Evolutionary conservation across 345 rosid species (phyloP).

Genomic region (Citrus reticulata): DNA sequence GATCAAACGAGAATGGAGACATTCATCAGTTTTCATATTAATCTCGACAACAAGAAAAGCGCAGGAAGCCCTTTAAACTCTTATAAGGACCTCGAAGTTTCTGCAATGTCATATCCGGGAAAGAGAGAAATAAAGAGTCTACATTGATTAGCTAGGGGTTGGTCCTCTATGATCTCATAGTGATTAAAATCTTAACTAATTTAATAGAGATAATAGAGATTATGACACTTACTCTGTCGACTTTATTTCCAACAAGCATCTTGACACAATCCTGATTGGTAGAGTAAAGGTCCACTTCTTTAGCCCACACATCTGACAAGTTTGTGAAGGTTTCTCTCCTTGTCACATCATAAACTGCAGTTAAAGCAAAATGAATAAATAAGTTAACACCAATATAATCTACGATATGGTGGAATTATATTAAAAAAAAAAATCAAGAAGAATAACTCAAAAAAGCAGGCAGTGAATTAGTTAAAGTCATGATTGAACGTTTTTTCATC

Average conservation of each 20-base stretch:
- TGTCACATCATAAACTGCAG: constrained; percentile 87
- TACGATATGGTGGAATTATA: background rate
- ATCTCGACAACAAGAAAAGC: background rate
- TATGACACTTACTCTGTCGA: constrained; percentile 59
- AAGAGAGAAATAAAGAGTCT: background rate
- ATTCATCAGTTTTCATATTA: background rate
- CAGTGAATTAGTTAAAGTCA: background rate
- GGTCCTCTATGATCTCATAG: background rate
- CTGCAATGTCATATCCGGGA: background rate
- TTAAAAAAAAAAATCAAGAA: background rate
- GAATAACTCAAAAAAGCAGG: background rate
- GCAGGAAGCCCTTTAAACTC: background rate
- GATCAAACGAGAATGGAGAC: background rate
- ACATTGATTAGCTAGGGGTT: background rate
- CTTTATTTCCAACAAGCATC: constrained; percentile 97
- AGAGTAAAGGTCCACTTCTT: constrained; percentile 82
- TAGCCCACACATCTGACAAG: constrained; percentile 88
- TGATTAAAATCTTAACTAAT: background rate
- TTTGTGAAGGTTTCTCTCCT: constrained; percentile 84
- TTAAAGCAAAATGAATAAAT: constrained; percentile 8
- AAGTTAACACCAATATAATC: background rate
- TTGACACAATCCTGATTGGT: constrained; percentile 79
- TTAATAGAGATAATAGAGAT: background rate
- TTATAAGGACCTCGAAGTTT: background rate
- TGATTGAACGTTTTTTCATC: background rate